A percentile compares a stretch with the other conserved stretches of the same genome.
Conservation (phyloP, 345 rosid species). For the Durio zibethinus region DNA sequence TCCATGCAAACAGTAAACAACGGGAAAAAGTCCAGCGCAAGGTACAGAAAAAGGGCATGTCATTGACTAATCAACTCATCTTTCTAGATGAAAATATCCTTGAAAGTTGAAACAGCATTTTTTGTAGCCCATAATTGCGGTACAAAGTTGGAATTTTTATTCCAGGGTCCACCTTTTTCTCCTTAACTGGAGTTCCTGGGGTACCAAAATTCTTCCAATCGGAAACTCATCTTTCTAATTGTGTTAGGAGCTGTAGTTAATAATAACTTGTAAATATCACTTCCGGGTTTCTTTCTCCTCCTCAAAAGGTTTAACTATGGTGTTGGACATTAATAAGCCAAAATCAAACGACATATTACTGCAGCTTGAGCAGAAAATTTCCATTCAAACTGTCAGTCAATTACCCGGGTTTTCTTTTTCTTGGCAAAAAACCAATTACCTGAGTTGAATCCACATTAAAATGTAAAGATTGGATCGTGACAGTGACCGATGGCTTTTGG, state of each 20-base stretch:
- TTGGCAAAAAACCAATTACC: background rate
- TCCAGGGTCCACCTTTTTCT: background rate
- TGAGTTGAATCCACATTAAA: background rate
- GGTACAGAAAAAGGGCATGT: background rate
- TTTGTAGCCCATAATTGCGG: constrained; percentile 3
- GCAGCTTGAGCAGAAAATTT: background rate
- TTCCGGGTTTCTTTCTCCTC: background rate
- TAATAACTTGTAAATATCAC: background rate
- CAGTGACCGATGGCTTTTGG: background rate
- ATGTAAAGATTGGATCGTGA: background rate
- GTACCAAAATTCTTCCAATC: background rate
- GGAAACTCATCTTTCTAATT: background rate
- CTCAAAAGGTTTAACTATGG: background rate
- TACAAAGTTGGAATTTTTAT: background rate
- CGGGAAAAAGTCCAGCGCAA: background rate
- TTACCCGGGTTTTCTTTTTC: too few relatives aligned
- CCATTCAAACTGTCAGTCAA: background rate
- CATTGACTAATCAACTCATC: background rate
- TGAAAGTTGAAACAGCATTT: background rate
- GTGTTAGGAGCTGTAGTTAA: background rate
- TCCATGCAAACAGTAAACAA: background rate
- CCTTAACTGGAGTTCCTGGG: background rate
- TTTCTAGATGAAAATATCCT: background rate
- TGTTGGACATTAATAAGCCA: background rate
- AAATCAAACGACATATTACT: background rate